Base-by-base conservation (phyloP, 805 yeast genomes). In the Debaryomyces castellii region DNA sequence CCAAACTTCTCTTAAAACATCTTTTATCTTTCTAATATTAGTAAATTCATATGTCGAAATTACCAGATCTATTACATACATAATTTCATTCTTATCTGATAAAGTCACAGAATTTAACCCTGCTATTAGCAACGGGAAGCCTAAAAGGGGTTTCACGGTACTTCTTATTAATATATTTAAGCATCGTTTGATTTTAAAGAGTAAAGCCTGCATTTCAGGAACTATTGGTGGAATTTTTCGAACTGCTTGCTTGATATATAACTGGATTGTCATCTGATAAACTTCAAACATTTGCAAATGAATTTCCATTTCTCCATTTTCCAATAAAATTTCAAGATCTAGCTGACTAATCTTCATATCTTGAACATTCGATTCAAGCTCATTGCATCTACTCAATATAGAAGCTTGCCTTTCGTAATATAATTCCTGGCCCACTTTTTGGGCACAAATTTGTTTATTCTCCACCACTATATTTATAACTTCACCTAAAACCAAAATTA, bases 1-100 rank as follows among this genome's bases (percentile, higher is more conserved):
- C 80, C 80, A 75, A 32, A 66, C 64, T 40, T 64, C 64, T 42
- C 63, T 52, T 11, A 74, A 51, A 11, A 74, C 59, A 9, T 59
- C 59, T 71, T 71, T 66, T 30, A 67, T 60, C 30, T 64, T 58
- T 23, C 51, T 53, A 21, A 72, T 61, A 46, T 69, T 71, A 28
- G 59, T 52, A 37, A 70, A 70, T 22, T 69, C 67, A 16, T 36
- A 17, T 52, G 66, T 67, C 12, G 18, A 24, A 17, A 27, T 30
- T n/a, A 36, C 23, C n/a, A 33, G 5, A 18, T 33, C 21, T 24
- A 44, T 40, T 24, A 17, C 28, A 11, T 17, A 12, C 24, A 27
- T 18, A 9, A 35, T 20, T 18, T 40, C 44, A 17, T 40, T 33
- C 14, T 32, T 36, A 34, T 44, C 47, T 4, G 12, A n/a, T n/a